Conservation (phyloP, 441 rosid species). For the Populus trichocarpa region DNA sequence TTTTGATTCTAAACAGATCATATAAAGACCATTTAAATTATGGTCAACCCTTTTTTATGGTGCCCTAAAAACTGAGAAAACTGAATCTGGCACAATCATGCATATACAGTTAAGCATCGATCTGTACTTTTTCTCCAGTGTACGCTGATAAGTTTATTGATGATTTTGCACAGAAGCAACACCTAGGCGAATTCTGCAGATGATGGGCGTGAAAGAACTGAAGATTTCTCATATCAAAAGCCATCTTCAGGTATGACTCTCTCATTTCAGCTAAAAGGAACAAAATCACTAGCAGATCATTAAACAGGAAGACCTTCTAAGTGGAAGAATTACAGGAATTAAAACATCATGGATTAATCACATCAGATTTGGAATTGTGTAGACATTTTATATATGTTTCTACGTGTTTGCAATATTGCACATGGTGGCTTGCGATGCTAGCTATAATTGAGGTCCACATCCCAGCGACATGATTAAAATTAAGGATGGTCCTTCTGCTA, state of each 20-base stretch:
- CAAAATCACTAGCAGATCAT: not conserved
- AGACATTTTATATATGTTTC: not conserved
- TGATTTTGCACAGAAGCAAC: constrained; percentile 34
- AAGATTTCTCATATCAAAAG: constrained; percentile 44
- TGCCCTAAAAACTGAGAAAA: not conserved
- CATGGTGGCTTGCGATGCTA: not conserved
- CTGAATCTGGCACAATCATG: not conserved
- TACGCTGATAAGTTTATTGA: not conserved
- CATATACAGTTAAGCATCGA: not conserved
- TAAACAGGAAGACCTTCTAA: not conserved
- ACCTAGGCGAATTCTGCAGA: constrained; percentile 40
- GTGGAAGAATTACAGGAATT: not conserved
- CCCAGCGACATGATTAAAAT: not conserved
- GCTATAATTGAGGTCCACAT: not conserved
- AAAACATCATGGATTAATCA: too few relatives aligned
- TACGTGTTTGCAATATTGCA: not conserved
- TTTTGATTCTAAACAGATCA: not conserved
- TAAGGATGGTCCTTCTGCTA: not conserved
- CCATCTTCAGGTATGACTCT: constrained; percentile 42
- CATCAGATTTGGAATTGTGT: not conserved
- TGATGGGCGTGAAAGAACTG: constrained; percentile 36
- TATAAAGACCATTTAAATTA: not conserved
- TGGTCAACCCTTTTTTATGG: not conserved
- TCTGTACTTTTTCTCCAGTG: not conserved
- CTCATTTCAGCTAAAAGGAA: not conserved